A percentile compares a stretch with the other conserved stretches of the same genome.
Conservation (phyloP, 1,284 basidiomycete genomes). For the Psilocybe mexicana region DNA sequence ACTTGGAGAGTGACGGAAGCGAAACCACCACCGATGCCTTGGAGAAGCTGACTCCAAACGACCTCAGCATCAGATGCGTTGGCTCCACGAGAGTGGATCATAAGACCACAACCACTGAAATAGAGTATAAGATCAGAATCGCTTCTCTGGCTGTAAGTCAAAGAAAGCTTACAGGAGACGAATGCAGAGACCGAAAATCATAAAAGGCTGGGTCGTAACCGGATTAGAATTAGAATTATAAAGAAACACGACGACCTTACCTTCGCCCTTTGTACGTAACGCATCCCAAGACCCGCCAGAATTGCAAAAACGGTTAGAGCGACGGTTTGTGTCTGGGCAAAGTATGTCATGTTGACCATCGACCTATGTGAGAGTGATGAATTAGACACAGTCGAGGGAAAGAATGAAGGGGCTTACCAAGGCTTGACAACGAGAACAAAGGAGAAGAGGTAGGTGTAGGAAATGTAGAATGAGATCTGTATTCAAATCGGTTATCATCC, state of each 20-base stretch:
- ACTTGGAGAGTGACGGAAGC: constrained; percentile 72
- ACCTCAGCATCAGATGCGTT: constrained; percentile 59
- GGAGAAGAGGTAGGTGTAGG: constrained; percentile 60
- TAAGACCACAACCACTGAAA: constrained; percentile 59
- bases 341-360: constrained; percentile 53
- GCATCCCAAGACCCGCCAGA: constrained; percentile 57
- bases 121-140: too few relatives aligned
- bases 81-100: constrained; percentile 72
- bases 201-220: constrained; percentile 45
- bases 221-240: neutral
- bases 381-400: neutral
- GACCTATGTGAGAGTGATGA: constrained; percentile 37
- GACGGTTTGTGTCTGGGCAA: constrained; percentile 56
- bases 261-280: constrained; percentile 53
- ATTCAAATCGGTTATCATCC: neutral
- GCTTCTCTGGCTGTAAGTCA: too few relatives aligned
- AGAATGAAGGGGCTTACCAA: constrained; percentile 38
- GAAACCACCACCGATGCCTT: constrained; percentile 80
- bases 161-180: constrained; percentile 41
- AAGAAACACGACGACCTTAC: constrained; percentile 16
- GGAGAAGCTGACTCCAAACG: constrained; percentile 73
- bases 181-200: constrained; percentile 67
- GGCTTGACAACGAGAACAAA: constrained; percentile 62
- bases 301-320: constrained; percentile 69
- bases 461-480: constrained; percentile 64